Evolutionary conservation across 352 stramenopile genomes (phyloP), one percentile per base, ranked within the genome.

Genomic region (Aphanomyces stellatus): DNA sequence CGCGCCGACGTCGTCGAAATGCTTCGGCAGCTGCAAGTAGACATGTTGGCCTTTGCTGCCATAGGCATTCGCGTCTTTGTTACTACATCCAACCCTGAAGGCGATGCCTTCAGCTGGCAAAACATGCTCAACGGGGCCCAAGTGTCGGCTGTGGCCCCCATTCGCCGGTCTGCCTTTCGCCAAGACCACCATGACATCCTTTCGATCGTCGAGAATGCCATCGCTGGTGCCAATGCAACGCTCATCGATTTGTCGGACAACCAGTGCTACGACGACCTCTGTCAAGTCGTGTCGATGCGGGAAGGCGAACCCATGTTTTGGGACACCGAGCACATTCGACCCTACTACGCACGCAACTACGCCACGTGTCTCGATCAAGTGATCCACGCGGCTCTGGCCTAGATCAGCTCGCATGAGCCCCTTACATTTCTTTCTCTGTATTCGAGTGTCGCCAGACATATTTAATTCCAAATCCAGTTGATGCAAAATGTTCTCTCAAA

Each of bases 231-330:
- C 27, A 63, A 63, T 31, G 62, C 62, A 4, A 63, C 53, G 35
- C n/a, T 63, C 8, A 64, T 69, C 31, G 40, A 69, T 31, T 63
- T 64, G 17, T 6, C 48, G 10, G 62, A 69, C 33, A 69, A 69
- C 34, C 24, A 40, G 33, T 69, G 62, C 53, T 69, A 28, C 13
- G 46, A 69, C 5, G 51, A 69, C 31, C 24, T 17, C 15, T 69
- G 62, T 31, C 6, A 64, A 63, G 62, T 69, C 10, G n/a, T 69
- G 19, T n/a, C 40, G 19, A 6, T 33, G 8, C n/a, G n/a, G n/a
- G 10, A 61, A 7, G 62, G 62, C 30, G 30, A 48, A 19, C 62
- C 62, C 33, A 64, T 69, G 28, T 41, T 63, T 17, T 17, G 31
- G 15, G 48, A 69, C 49, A 13, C 27, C n/a, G 48, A 69, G 19